Conservation (phyloP, 1,284 basidiomycete genomes). For the Leccinum fuscescens region DNA sequence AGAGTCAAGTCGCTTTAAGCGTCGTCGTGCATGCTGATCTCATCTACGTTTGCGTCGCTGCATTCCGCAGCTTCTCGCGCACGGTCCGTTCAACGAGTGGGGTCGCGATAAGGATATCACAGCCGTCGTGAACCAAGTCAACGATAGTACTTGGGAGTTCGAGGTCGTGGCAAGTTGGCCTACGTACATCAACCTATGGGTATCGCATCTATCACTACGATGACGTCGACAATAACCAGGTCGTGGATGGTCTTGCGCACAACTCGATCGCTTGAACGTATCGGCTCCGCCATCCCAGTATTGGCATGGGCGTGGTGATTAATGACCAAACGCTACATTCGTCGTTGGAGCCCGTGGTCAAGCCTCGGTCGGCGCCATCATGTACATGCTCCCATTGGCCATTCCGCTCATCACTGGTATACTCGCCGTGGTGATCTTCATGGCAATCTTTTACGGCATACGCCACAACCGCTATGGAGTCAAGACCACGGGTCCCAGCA, state of each 20-base stretch:
- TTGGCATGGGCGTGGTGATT: no score
- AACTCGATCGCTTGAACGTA: no score
- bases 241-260: no score
- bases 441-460: background rate
- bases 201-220: no score
- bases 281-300: no score
- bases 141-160: background rate
- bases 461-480: background rate
- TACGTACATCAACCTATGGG: background rate
- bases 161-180: background rate
- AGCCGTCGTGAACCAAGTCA: background rate
- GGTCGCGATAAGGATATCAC: slow-evolving; percentile 80
- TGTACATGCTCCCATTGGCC: background rate
- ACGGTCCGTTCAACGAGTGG: slow-evolving; percentile 88
- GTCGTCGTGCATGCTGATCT: slow-evolving; percentile 77
- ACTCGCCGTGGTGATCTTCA: background rate
- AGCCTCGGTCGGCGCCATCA: background rate
- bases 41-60: slow-evolving; percentile 63
- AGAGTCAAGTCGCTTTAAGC: slow-evolving; percentile 58
- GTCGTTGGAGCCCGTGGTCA: background rate
- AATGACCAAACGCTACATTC: background rate
- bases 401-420: background rate
- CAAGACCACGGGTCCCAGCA: background rate
- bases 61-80: slow-evolving; percentile 80
- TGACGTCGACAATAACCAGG: no score